Evolutionary conservation across 805 yeast genomes (phyloP).

Genomic region (Yarrowia sp.): DNA sequence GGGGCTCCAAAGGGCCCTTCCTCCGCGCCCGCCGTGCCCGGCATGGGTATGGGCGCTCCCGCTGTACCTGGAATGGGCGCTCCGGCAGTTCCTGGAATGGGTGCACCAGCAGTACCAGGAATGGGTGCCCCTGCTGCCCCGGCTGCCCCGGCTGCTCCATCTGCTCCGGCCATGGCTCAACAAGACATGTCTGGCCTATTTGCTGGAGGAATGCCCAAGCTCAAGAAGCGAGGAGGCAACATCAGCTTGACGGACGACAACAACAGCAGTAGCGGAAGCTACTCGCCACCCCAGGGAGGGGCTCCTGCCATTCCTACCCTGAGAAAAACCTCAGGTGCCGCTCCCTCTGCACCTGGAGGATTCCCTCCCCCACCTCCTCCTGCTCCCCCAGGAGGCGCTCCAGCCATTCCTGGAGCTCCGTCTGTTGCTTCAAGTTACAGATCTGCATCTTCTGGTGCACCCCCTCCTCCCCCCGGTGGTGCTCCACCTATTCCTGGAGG

Average conservation of each 20-base stretch:
- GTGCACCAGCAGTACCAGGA: constrained; percentile 34
- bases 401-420: constrained; percentile 36
- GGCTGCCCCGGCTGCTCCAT: constrained; percentile 32
- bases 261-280: background rate
- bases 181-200: constrained; percentile 45
- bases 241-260: constrained; percentile 31
- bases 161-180: constrained; percentile 33
- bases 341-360: constrained; percentile 34
- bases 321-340: constrained; percentile 25
- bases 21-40: constrained; percentile 30
- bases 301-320: constrained; percentile 30
- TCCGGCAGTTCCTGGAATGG: constrained; percentile 34
- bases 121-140: constrained; percentile 29
- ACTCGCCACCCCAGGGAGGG: constrained; percentile 35
- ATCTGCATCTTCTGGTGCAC: constrained; percentile 15
- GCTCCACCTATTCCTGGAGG: constrained; percentile 30
- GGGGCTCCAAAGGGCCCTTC: constrained; percentile 33
- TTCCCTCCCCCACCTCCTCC: constrained; percentile 27
- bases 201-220: constrained; percentile 78
- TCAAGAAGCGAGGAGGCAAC: constrained; percentile 47
- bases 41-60: constrained; percentile 29
- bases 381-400: constrained; percentile 20
- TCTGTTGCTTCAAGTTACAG: background rate
- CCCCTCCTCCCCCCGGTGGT: constrained; percentile 26
- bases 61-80: constrained; percentile 29